Percentiles rank a stretch among this genome's conserved stretches.
These are phyloP conservation scores for Cenchrus fungigraminus DNA, from an alignment of 176 grass and related monocot genomes.

Conservation along the genomic window DNA sequence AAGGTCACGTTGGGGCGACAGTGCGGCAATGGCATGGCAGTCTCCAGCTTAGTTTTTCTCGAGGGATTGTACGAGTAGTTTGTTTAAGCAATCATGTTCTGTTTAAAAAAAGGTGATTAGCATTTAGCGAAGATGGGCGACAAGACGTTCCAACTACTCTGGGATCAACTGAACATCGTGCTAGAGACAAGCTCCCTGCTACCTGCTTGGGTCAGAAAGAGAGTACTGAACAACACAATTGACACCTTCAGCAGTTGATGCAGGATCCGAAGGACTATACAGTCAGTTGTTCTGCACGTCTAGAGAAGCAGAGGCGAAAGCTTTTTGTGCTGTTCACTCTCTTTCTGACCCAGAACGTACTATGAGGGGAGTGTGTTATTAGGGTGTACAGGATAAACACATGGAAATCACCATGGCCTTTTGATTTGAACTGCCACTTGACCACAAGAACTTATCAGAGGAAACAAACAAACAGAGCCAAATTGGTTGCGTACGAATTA, in stretches of 20 bases:
- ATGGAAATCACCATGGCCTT: constrained; percentile 11
- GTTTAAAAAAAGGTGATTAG: neutral
- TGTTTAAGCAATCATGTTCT: neutral
- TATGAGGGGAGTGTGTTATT: too few species aligned
- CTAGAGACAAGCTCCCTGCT: neutral
- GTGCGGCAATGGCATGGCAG: neutral
- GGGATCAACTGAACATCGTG: neutral
- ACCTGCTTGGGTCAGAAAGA: too few species aligned
- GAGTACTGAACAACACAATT: too few species aligned
- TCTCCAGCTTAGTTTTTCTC: constrained; percentile 11
- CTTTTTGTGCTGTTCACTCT: too few species aligned
- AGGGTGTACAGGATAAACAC: neutral
- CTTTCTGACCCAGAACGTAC: too few species aligned
- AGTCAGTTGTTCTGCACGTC: too few species aligned
- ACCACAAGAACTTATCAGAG: constrained; percentile 30
- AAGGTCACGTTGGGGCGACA: neutral
- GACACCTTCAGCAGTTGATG: too few species aligned
- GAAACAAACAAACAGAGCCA: too few species aligned
- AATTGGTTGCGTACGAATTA: neutral
- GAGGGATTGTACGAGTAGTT: neutral
- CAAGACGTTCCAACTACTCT: constrained; percentile 17
- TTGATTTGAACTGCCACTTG: constrained; percentile 35
- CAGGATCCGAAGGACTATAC: too few species aligned
- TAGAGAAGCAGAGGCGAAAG: too few species aligned
- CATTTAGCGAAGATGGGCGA: constrained; percentile 10